phyloP scores from a whole-genome alignment of 2,329 filamentous ascomycete species.

The Bisporella sp. region DNA sequence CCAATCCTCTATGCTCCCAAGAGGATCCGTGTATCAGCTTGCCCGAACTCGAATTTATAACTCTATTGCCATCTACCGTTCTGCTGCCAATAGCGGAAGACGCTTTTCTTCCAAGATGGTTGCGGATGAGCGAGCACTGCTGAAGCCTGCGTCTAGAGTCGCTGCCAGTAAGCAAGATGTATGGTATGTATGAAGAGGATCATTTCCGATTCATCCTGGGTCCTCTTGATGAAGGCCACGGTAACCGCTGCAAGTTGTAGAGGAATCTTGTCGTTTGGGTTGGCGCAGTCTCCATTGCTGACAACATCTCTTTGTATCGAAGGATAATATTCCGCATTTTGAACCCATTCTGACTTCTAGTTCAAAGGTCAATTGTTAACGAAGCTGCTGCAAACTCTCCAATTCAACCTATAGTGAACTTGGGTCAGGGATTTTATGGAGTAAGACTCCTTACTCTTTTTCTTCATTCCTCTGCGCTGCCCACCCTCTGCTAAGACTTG shows the following conservation, averaged over 20 bases:
- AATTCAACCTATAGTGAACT: conserved; percentile 57
- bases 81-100: background rate
- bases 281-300: too few species aligned
- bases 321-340: background rate
- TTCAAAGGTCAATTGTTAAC: conserved; percentile 55
- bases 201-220: too few species aligned
- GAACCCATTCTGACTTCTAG: background rate
- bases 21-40: background rate
- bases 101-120: conserved; percentile 23
- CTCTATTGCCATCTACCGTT: background rate
- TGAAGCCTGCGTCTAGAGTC: conserved; percentile 47
- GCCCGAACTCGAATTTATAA: background rate
- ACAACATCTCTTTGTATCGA: too few species aligned
- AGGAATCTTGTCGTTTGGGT: too few species aligned
- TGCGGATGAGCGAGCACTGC: conserved; percentile 14
- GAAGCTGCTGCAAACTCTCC: conserved; percentile 57
- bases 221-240: too few species aligned
- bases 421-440: conserved; percentile 71
- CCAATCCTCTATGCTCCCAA: background rate
- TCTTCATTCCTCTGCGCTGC: too few species aligned
- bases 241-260: too few species aligned
- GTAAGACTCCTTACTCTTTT: too few species aligned
- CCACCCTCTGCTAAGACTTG: too few species aligned
- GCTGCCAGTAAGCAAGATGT: conserved; percentile 50
- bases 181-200: conserved; percentile 35